Evolutionary conservation across 495 filamentous ascomycete genomes (phyloP).

Genomic region (Parachaetomium inaequale): DNA sequence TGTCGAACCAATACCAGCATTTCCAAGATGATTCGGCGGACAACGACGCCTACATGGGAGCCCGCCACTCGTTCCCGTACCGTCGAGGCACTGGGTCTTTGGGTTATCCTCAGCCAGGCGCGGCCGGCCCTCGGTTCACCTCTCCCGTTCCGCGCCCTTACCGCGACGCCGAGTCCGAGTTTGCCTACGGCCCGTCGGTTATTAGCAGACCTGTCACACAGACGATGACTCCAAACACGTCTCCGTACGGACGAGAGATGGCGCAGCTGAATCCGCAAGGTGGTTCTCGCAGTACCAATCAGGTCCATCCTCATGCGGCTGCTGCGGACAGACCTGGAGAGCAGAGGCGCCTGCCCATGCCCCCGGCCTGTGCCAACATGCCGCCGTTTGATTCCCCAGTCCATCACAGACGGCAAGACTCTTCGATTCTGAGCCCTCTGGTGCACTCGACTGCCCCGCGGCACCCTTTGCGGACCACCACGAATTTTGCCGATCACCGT

Average conservation of each 20-base stretch:
- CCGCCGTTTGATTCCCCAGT: background rate
- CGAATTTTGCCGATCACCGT: background rate
- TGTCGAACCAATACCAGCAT: background rate
- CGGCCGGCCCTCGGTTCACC: too few relatives aligned
- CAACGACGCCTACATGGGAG: background rate
- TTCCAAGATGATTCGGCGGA: background rate
- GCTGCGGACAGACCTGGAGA: background rate
- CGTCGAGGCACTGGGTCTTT: background rate
- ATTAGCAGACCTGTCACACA: conserved; percentile 1
- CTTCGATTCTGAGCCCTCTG: conserved; percentile 4
- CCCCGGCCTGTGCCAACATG: background rate
- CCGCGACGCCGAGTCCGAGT: background rate
- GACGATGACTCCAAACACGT: conserved; percentile 3
- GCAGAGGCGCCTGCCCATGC: background rate
- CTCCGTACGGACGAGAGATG: background rate
- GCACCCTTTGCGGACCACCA: background rate
- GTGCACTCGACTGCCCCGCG: too few relatives aligned
- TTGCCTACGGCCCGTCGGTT: background rate
- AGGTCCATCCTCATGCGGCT: background rate
- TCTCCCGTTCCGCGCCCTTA: too few relatives aligned
- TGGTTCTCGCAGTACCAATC: background rate
- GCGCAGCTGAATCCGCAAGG: too few relatives aligned
- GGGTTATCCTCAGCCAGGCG: background rate
- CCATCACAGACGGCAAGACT: background rate
- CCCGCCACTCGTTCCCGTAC: too few relatives aligned